Conservation (phyloP, 306 rosid genomes). For the Dalbergia cultrata region DNA sequence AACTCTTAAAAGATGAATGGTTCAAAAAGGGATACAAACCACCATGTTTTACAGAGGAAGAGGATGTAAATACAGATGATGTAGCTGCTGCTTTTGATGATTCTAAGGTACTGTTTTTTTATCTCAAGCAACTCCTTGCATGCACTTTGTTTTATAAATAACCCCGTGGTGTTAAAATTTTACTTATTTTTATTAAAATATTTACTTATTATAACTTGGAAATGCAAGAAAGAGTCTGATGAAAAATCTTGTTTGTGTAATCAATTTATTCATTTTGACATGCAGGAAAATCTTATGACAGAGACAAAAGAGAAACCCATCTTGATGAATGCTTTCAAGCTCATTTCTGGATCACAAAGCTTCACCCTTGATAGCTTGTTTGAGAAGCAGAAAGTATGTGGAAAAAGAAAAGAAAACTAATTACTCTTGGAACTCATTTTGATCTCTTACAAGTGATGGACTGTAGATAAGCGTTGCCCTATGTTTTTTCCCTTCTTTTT, state of each 20-base stretch:
- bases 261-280: constrained; percentile 34
- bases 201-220: neutral
- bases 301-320: constrained; percentile 87
- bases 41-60: constrained; percentile 69
- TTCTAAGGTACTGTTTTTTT: constrained; percentile 65
- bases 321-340: constrained; percentile 95
- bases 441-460: neutral
- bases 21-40: constrained; percentile 82
- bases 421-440: neutral
- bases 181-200: neutral
- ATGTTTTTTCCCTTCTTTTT: constrained; percentile 10
- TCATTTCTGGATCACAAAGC: constrained; percentile 83
- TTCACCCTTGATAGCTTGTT: constrained; percentile 85
- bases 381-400: constrained; percentile 74
- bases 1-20: constrained; percentile 87
- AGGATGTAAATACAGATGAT: constrained; percentile 81
- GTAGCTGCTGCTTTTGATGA: constrained; percentile 83
- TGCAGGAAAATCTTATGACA: constrained; percentile 78
- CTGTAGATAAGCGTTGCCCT: neutral
- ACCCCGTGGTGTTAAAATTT: neutral
- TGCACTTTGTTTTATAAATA: neutral
- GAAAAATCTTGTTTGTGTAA: constrained; percentile 21
- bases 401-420: neutral
- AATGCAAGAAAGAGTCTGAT: constrained; percentile 19
- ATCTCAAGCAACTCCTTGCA: neutral